Percentiles rank a stretch among this genome's conserved stretches.
phyloP scores from a whole-genome alignment of 805 yeast genomes.

The Teunomyces atbi region DNA sequence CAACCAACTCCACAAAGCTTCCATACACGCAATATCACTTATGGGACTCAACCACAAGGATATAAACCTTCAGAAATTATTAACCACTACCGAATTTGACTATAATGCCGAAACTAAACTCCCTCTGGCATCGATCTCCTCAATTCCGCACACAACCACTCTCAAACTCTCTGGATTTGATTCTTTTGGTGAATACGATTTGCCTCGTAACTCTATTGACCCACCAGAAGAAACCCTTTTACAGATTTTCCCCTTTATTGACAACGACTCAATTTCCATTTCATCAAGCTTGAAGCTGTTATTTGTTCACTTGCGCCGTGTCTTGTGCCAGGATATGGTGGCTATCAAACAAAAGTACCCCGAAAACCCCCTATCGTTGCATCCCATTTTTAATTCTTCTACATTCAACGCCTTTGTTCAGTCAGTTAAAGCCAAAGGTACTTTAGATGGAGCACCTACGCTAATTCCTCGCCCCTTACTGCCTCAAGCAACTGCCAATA shows the following conservation, averaged over 20 bases:
- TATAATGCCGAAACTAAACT: constrained; percentile 11
- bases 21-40: constrained; percentile 18
- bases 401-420: constrained; percentile 17
- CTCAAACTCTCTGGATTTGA: constrained; percentile 24
- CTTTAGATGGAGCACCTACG: constrained; percentile 1
- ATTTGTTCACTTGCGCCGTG: constrained; percentile 17
- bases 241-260: constrained; percentile 29
- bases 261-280: constrained; percentile 10
- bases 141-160: constrained; percentile 13
- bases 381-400: constrained; percentile 22
- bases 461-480: background rate
- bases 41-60: constrained; percentile 19
- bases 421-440: constrained; percentile 9
- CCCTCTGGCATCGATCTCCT: constrained; percentile 9
- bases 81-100: constrained; percentile 14
- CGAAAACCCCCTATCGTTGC: constrained; percentile 20
- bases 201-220: constrained; percentile 17
- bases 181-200: constrained; percentile 14
- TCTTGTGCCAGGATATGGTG: constrained; percentile 32
- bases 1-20: constrained; percentile 27
- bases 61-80: constrained; percentile 18
- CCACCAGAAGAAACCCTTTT: constrained; percentile 25
- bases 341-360: constrained; percentile 21
- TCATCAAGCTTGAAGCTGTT: constrained; percentile 13
- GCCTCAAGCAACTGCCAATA: background rate